Evolutionary conservation across 371 early-diverging fungal genomes (phyloP).

Genomic region (Saksenaea vasiformis): DNA sequence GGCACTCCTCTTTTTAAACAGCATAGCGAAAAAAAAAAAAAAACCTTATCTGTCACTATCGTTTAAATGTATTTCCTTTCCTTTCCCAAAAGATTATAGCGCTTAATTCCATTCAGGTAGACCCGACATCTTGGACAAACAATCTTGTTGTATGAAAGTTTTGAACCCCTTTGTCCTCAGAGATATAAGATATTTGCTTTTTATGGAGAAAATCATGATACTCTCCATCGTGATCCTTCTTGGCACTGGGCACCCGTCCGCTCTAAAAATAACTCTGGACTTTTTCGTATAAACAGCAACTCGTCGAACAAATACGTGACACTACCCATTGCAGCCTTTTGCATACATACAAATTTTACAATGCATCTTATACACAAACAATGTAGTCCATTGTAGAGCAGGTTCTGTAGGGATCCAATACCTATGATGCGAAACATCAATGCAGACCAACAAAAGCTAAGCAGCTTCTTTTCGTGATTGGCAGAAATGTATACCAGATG

Average conservation of each 20-base stretch:
- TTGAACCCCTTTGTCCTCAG: background rate
- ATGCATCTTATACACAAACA: too few species aligned
- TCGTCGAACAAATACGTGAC: too few species aligned
- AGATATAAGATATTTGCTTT: background rate
- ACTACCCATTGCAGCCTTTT: too few species aligned
- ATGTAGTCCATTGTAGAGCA: too few species aligned
- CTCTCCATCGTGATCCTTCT: background rate
- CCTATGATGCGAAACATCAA: too few species aligned
- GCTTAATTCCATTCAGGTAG: background rate
- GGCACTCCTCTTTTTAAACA: background rate
- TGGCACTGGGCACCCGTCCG: background rate
- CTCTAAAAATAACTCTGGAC: background rate
- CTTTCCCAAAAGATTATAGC: background rate
- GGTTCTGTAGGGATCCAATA: too few species aligned
- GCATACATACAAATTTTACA: too few species aligned
- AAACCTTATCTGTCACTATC: background rate
- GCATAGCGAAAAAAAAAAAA: background rate
- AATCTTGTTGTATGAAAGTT: background rate
- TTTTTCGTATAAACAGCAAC: too few species aligned
- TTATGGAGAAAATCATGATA: background rate
- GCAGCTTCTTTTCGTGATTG: too few species aligned
- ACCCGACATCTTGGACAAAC: background rate
- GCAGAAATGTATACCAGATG: too few species aligned
- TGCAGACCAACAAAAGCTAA: too few species aligned
- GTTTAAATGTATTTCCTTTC: background rate